A percentile compares a stretch with the other conserved stretches of the same genome.
Conservation (phyloP, 1,139 yeast species). For the Yamadazyma conglobata region DNA sequence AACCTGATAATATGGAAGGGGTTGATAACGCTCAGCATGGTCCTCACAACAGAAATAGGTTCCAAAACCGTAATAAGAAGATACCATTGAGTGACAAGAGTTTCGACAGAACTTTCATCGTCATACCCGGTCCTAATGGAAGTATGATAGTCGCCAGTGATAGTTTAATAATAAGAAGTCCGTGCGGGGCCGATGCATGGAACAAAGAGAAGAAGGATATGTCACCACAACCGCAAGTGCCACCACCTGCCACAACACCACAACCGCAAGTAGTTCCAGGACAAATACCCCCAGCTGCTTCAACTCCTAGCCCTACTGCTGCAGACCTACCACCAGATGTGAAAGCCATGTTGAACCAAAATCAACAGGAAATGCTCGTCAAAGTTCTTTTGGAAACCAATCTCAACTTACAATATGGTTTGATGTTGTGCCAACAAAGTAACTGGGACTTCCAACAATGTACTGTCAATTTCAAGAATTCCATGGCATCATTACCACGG, state of each 20-base stretch:
- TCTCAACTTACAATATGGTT: constrained; percentile 71
- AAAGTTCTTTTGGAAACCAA: constrained; percentile 71
- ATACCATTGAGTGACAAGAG: constrained; percentile 59
- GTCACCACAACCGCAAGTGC: constrained; percentile 7
- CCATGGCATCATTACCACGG: constrained; percentile 44
- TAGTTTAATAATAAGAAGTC: constrained; percentile 63
- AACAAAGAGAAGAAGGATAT: constrained; percentile 13
- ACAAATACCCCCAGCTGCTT: constrained; percentile 7
- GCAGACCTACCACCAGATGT: constrained; percentile 51
- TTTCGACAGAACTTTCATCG: constrained; percentile 85
- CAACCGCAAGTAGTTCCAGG: constrained; percentile 1
- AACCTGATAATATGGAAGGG: constrained; percentile 40
- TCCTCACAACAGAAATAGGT: constrained; percentile 27
- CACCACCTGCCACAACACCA: constrained; percentile 1
- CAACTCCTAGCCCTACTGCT: constrained; percentile 11
- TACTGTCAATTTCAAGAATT: constrained; percentile 64
- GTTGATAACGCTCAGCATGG: constrained; percentile 15
- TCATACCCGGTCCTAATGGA: constrained; percentile 69
- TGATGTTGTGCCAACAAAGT: constrained; percentile 86
- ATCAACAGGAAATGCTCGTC: constrained; percentile 64
- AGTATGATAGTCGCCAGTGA: constrained; percentile 83
- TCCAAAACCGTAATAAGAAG: constrained; percentile 27
- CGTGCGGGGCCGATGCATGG: constrained; percentile 62
- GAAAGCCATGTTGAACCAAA: constrained; percentile 46
- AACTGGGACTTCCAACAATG: constrained; percentile 78